Evolutionary conservation across 305 asterid genomes (phyloP).

Genomic region (Fraxinus platypoda): DNA sequence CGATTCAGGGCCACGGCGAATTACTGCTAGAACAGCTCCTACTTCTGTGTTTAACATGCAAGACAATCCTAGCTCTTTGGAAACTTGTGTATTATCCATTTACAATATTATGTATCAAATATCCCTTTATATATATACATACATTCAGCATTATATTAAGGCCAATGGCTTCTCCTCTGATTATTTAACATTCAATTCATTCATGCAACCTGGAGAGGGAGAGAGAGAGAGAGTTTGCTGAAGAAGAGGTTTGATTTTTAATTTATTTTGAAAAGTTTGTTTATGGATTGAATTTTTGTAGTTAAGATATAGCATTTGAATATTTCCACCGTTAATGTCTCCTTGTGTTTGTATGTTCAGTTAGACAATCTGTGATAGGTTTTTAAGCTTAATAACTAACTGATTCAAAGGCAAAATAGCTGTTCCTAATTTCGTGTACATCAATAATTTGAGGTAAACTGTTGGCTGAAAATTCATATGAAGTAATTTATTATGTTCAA

Average conservation of each 20-base stretch:
- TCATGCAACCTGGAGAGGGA: not conserved
- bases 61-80: conserved; percentile 70
- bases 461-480: not conserved
- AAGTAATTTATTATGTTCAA: not conserved
- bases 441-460: not conserved
- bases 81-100: not conserved
- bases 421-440: not conserved
- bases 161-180: not conserved
- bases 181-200: conserved; percentile 4
- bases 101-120: not conserved
- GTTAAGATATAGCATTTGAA: conserved; percentile 26
- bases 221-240: conserved; percentile 18
- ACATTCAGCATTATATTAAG: not conserved
- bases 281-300: conserved; percentile 6
- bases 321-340: conserved; percentile 18
- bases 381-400: not conserved
- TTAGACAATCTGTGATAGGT: not conserved
- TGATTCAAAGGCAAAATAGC: not conserved
- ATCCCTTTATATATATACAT: not conserved
- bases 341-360: conserved; percentile 11
- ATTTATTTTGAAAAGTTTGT: not conserved
- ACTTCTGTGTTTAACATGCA: conserved; percentile 92
- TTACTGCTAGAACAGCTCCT: conserved; percentile 83
- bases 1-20: conserved; percentile 61
- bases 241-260: conserved; percentile 27